A percentile compares a stretch with the other conserved stretches of the same genome.
phyloP scores from a whole-genome alignment of 2,329 filamentous ascomycete genomes.

The Diaporthe citrichinensis region DNA sequence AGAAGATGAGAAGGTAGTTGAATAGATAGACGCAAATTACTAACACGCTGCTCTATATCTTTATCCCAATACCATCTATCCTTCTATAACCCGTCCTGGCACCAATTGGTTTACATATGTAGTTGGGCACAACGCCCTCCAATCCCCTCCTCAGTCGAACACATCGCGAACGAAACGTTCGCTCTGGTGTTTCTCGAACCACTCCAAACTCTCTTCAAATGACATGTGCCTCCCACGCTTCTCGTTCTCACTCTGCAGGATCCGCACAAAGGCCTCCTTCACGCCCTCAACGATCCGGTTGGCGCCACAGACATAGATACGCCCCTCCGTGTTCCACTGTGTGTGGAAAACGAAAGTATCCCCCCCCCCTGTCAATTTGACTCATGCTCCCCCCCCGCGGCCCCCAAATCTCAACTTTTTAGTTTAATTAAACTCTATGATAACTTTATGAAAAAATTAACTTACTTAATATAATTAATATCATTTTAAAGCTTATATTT shows the following conservation, averaged over 20 bases:
- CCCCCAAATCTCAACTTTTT: not conserved
- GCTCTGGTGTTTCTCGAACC: constrained; percentile 1
- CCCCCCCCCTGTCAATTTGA: too few species aligned
- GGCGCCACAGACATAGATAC: not conserved
- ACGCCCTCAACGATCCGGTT: constrained; percentile 1
- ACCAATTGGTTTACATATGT: not conserved
- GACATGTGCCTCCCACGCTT: constrained; percentile 3
- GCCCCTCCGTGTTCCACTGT: not conserved
- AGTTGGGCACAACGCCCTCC: not conserved
- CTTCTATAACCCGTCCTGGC: not conserved
- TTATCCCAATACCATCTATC: not conserved
- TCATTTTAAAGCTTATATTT: too few species aligned
- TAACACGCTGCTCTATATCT: not conserved
- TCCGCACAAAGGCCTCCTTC: constrained; percentile 1
- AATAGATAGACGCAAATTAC: not conserved
- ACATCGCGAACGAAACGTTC: constrained; percentile 10
- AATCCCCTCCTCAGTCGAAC: not conserved
- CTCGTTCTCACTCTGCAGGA: constrained; percentile 5
- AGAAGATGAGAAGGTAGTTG: not conserved
- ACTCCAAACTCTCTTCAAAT: not conserved
- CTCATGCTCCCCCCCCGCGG: too few species aligned
- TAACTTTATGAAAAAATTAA: too few species aligned
- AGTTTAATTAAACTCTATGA: too few species aligned
- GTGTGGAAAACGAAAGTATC: too few species aligned
- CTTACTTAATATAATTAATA: too few species aligned